Percentiles rank a stretch among this genome's conserved stretches.
phyloP scores from a whole-genome alignment of 2,329 filamentous ascomycete genomes.

The Metarhizium album region DNA sequence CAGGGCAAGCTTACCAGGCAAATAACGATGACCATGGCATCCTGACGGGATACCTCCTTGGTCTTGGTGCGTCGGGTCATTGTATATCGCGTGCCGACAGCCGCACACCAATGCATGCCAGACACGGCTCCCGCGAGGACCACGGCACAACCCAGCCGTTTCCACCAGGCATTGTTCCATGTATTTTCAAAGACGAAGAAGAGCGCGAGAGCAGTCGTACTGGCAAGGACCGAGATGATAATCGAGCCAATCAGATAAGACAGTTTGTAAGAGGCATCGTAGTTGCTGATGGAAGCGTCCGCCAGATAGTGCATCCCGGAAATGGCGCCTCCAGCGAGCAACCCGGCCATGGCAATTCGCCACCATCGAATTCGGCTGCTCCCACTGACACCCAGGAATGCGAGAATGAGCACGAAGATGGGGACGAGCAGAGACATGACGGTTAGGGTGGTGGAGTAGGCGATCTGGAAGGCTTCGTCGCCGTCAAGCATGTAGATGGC shows the following conservation, averaged over 20 bases:
- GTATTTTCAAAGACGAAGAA: slow-evolving; percentile 67
- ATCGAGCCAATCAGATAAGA: slow-evolving; percentile 55
- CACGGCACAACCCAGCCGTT: slow-evolving; percentile 53
- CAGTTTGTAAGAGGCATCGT: slow-evolving; percentile 48
- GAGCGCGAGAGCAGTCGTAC: slow-evolving; percentile 54
- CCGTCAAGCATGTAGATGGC: slow-evolving; percentile 61
- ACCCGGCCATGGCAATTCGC: slow-evolving; percentile 50
- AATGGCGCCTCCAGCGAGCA: slow-evolving; percentile 62
- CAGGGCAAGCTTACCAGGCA: slow-evolving; percentile 43
- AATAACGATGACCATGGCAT: slow-evolving; percentile 50
- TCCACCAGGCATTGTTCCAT: slow-evolving; percentile 73
- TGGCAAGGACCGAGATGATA: slow-evolving; percentile 60
- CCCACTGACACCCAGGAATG: slow-evolving; percentile 60
- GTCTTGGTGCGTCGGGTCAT: slow-evolving; percentile 30
- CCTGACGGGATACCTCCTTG: slow-evolving; percentile 8
- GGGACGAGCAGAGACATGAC: slow-evolving; percentile 69
- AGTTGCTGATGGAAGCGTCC: slow-evolving; percentile 70
- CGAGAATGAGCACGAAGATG: slow-evolving; percentile 58
- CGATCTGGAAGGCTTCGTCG: slow-evolving; percentile 51
- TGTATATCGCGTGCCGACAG: slow-evolving; percentile 57
- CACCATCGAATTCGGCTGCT: slow-evolving; percentile 44
- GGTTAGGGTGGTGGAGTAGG: slow-evolving; percentile 61
- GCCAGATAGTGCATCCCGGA: slow-evolving; percentile 81
- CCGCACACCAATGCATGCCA: slow-evolving; percentile 78
- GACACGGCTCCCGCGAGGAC: slow-evolving; percentile 66